Conservation (phyloP, 495 filamentous ascomycete genomes). For the Cercophora scortea region DNA sequence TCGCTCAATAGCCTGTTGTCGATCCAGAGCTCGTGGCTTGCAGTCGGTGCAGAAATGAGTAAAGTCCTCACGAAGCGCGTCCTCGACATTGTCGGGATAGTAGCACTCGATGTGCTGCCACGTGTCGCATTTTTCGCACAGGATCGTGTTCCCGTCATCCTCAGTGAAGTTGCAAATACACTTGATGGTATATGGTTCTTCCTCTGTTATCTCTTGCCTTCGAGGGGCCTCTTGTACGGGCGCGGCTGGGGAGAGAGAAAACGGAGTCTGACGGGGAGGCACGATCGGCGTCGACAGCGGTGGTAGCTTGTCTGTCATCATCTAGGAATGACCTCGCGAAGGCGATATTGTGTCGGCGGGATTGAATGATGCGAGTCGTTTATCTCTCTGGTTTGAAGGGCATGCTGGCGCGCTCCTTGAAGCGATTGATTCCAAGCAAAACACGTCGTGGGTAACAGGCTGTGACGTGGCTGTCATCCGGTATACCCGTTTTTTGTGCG, state of each 20-base stretch:
- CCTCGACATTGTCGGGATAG: conserved; percentile 60
- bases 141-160: conserved; percentile 96
- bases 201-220: conserved; percentile 51
- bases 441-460: conserved; percentile 10
- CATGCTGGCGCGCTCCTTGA: conserved; percentile 47
- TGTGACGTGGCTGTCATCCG: conserved; percentile 21
- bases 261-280: conserved; percentile 41
- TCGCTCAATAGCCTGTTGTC: conserved; percentile 61
- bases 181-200: conserved; percentile 93
- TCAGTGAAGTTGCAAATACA: conserved; percentile 89
- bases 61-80: conserved; percentile 61
- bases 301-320: conserved; percentile 88
- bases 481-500: conserved; percentile 1
- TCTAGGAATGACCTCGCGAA: conserved; percentile 58
- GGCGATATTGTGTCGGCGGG: conserved; percentile 32
- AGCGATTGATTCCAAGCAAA: conserved; percentile 22
- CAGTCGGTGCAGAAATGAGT: conserved; percentile 83
- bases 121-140: conserved; percentile 89
- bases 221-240: conserved; percentile 49
- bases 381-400: conserved; percentile 47
- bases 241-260: conserved; percentile 44
- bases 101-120: conserved; percentile 99
- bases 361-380: conserved; percentile 28
- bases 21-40: conserved; percentile 64
- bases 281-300: conserved; percentile 50